Conservation (phyloP, 108 stramenopile genomes). For the Cylindrotheca closterium region DNA sequence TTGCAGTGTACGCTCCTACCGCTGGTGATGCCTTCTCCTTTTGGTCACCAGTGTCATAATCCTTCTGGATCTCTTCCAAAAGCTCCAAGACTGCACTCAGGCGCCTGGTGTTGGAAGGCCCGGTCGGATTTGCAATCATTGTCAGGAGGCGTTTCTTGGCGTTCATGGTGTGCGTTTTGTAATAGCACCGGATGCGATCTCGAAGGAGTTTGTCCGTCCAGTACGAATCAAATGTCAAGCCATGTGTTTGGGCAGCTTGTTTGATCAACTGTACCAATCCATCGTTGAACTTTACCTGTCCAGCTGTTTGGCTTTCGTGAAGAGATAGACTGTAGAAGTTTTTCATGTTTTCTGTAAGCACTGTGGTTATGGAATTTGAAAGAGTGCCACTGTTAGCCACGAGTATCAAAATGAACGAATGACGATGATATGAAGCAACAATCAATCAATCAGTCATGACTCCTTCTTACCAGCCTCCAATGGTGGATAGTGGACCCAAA, state of each 20-base stretch:
- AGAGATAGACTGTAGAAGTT: conserved; percentile 78
- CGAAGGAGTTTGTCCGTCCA: conserved; percentile 63
- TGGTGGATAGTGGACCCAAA: conserved; percentile 74
- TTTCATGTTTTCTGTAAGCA: conserved; percentile 70
- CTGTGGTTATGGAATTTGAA: conserved; percentile 19
- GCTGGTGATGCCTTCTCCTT: too few relatives aligned
- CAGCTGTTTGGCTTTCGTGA: conserved; percentile 66
- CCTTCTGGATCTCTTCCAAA: conserved; percentile 50
- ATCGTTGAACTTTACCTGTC: conserved; percentile 80
- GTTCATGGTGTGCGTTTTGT: conserved; percentile 90
- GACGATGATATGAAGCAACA: too few relatives aligned
- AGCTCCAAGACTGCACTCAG: conserved; percentile 63
- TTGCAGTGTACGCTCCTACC: too few relatives aligned
- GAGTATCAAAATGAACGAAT: too few relatives aligned
- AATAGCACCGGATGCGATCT: conserved; percentile 86
- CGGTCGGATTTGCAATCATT: conserved; percentile 73
- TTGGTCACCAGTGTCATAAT: too few relatives aligned
- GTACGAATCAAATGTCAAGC: conserved; percentile 59
- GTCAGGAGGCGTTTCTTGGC: conserved; percentile 82
- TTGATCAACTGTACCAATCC: conserved; percentile 52
- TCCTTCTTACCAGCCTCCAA: conserved; percentile 52
- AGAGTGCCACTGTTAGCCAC: not conserved
- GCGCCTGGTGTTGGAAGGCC: conserved; percentile 71
- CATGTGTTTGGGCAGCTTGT: conserved; percentile 36
- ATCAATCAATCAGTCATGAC: too few relatives aligned